Evolutionary conservation across 2,329 filamentous ascomycete genomes (phyloP).

Genomic region (Colletotrichum sp.): DNA sequence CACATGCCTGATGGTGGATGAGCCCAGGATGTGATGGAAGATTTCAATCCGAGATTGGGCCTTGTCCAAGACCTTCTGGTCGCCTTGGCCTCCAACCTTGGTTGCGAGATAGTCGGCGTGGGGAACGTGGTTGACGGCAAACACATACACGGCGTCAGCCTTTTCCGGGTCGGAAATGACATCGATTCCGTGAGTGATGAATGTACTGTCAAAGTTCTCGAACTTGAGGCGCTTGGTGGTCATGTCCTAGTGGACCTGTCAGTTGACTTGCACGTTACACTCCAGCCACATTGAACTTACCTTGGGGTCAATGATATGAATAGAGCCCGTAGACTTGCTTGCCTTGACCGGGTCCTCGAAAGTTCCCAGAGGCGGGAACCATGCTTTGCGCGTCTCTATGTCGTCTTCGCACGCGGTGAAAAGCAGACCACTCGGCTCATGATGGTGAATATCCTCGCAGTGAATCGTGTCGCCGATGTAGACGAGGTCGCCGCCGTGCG

Average conservation of each 20-base stretch:
- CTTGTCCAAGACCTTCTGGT: slow-evolving; percentile 29
- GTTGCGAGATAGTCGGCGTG: slow-evolving; percentile 37
- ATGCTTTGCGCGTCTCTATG: slow-evolving; percentile 43
- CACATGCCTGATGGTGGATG: slow-evolving; percentile 46
- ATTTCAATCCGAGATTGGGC: slow-evolving; percentile 61
- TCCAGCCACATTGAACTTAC: slow-evolving; percentile 34
- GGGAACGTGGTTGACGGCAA: slow-evolving; percentile 64
- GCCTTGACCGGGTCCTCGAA: slow-evolving; percentile 44
- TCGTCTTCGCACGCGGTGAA: slow-evolving; percentile 62
- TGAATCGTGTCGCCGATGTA: slow-evolving; percentile 56
- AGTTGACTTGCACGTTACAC: neutral
- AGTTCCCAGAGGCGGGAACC: slow-evolving; percentile 55
- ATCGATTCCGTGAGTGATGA: slow-evolving; percentile 66
- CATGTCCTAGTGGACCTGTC: slow-evolving; percentile 29
- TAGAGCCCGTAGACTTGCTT: slow-evolving; percentile 42
- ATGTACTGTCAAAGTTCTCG: slow-evolving; percentile 55
- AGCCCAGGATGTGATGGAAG: slow-evolving; percentile 40
- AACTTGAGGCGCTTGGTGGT: slow-evolving; percentile 44
- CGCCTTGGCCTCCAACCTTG: slow-evolving; percentile 33
- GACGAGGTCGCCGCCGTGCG: slow-evolving; percentile 34
- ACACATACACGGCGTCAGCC: slow-evolving; percentile 58
- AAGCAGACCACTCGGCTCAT: slow-evolving; percentile 49
- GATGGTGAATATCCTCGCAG: slow-evolving; percentile 67
- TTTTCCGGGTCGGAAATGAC: slow-evolving; percentile 54
- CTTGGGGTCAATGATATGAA: slow-evolving; percentile 60